phyloP scores from a whole-genome alignment of 208 protist species.

The Trypanosomatidae sp. region DNA sequence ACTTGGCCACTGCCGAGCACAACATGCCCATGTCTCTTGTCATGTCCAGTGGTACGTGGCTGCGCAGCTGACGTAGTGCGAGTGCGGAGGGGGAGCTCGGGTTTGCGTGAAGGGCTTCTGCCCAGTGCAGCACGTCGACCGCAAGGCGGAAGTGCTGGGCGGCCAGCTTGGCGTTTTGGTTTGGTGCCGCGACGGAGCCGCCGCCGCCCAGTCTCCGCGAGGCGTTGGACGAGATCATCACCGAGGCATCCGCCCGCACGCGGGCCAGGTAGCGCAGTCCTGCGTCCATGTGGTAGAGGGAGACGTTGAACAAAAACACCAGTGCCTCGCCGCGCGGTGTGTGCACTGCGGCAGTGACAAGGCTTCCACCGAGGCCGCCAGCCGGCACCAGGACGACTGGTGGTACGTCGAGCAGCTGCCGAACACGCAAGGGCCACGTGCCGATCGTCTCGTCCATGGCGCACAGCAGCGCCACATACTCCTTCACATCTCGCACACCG shows the following conservation, averaged over 20 bases:
- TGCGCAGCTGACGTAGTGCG: constrained; percentile 33
- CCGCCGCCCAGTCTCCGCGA: constrained; percentile 15
- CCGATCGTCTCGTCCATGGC: constrained; percentile 41
- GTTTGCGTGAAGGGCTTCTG: constrained; percentile 26
- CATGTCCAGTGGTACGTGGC: constrained; percentile 32
- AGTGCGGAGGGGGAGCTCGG: constrained; percentile 31
- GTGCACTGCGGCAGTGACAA: constrained; percentile 10
- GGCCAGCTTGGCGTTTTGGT: constrained; percentile 51
- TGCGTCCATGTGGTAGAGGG: constrained; percentile 38
- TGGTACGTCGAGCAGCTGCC: constrained; percentile 29
- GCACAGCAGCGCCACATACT: constrained; percentile 43
- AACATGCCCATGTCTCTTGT: constrained; percentile 35
- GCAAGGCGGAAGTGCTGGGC: constrained; percentile 43
- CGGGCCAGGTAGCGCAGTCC: constrained; percentile 45
- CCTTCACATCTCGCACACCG: constrained; percentile 32
- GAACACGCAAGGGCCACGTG: constrained; percentile 46
- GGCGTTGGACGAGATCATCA: constrained; percentile 1
- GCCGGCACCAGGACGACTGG: constrained; percentile 15
- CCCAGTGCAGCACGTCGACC: constrained; percentile 28
- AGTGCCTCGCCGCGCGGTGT: constrained; percentile 47
- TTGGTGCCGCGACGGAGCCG: constrained; percentile 24
- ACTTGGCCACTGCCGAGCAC: constrained; percentile 60
- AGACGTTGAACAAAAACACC: constrained; percentile 64
- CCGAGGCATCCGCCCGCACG: constrained; percentile 26
- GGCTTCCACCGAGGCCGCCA: constrained; percentile 11